Evolutionary conservation across 306 rosid genomes (phyloP).

Genomic region (Crataegus laevigata): DNA sequence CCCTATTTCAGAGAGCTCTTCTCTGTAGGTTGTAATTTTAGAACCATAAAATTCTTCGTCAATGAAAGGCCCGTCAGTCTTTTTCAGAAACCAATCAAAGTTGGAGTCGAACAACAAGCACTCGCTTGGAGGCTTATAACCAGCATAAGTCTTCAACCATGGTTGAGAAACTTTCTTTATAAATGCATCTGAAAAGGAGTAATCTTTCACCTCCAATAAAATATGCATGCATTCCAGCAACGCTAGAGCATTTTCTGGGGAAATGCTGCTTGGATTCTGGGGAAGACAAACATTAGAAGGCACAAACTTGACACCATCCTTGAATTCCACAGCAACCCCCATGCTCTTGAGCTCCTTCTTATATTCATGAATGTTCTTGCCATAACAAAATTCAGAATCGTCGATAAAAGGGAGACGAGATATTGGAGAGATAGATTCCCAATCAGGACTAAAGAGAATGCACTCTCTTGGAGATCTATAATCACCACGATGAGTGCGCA

Average conservation of each 20-base stretch:
- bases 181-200: constrained; percentile 24
- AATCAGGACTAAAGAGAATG: constrained; percentile 51
- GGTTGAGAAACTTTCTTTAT: constrained; percentile 21
- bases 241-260: constrained; percentile 33
- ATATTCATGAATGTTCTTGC: constrained; percentile 30
- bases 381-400: constrained; percentile 22
- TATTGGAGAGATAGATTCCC: constrained; percentile 49
- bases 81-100: constrained; percentile 31
- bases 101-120: constrained; percentile 42
- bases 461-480: constrained; percentile 39
- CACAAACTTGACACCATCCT: constrained; percentile 42
- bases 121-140: constrained; percentile 39
- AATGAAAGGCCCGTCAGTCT: constrained; percentile 61
- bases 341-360: constrained; percentile 42
- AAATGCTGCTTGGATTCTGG: constrained; percentile 22
- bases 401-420: constrained; percentile 60
- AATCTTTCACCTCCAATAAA: background rate
- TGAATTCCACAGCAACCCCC: constrained; percentile 40
- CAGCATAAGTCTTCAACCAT: constrained; percentile 63
- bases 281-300: constrained; percentile 32
- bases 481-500: constrained; percentile 41
- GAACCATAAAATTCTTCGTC: constrained; percentile 42
- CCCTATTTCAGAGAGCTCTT: constrained; percentile 51
- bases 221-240: constrained; percentile 43
- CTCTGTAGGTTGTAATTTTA: constrained; percentile 26